Percentiles rank a stretch among this genome's conserved stretches.
These are phyloP conservation scores for Ballota nigra DNA, from an alignment of 257 asterid genomes.

Conservation along the genomic window DNA sequence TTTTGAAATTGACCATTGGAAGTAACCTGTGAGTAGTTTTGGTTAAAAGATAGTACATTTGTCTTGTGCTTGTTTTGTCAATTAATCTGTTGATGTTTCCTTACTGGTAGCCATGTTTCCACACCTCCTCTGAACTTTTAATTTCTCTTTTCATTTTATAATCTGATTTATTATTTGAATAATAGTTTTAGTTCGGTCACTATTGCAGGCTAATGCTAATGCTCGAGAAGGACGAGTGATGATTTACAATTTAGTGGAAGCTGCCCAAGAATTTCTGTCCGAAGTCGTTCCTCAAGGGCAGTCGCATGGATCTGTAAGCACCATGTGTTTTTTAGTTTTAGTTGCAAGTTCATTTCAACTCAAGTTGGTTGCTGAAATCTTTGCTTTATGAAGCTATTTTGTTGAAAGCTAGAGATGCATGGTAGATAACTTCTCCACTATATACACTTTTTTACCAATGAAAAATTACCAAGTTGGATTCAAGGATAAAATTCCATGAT, in stretches of 20 bases:
- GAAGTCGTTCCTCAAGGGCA: slow-evolving; percentile 70
- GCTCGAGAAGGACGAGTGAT: slow-evolving; percentile 99
- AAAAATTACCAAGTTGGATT: not conserved
- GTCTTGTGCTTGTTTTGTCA: not conserved
- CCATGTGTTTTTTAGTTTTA: slow-evolving; percentile 17
- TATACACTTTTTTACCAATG: not conserved
- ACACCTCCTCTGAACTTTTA: slow-evolving; percentile 1
- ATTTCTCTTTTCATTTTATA: not conserved
- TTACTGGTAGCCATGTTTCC: not conserved
- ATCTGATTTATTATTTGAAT: not conserved
- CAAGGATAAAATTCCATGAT: slow-evolving; percentile 3
- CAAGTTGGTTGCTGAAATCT: slow-evolving; percentile 16
- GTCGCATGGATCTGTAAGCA: slow-evolving; percentile 57
- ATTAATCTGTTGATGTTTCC: not conserved
- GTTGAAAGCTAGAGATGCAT: not conserved
- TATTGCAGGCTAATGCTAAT: slow-evolving; percentile 78
- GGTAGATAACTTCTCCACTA: not conserved
- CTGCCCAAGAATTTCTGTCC: slow-evolving; percentile 97
- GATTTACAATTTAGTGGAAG: slow-evolving; percentile 96
- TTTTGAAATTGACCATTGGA: slow-evolving; percentile 2
- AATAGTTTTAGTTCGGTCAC: slow-evolving; percentile 10
- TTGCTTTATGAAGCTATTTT: slow-evolving; percentile 2
- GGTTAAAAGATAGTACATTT: slow-evolving; percentile 4
- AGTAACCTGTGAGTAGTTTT: slow-evolving; percentile 1
- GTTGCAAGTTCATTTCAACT: slow-evolving; percentile 22